A percentile compares a stretch with the other conserved stretches of the same genome.
phyloP scores from a whole-genome alignment of 2,329 filamentous ascomycete genomes.

The Lecanicillium sp. region DNA sequence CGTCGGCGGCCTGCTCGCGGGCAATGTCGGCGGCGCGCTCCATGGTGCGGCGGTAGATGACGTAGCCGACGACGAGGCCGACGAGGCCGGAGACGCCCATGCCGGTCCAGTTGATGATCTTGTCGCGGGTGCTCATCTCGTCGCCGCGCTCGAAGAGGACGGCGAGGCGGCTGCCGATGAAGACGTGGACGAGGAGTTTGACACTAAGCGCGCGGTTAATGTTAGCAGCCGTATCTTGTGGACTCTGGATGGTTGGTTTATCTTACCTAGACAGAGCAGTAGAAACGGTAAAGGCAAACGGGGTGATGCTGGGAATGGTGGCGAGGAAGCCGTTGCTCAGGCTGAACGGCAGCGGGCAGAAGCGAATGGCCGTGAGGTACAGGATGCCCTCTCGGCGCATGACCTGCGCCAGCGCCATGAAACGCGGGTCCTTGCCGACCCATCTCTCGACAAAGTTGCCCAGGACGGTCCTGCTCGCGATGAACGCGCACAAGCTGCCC shows the following conservation, averaged over 20 bases:
- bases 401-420: slow-evolving; percentile 81
- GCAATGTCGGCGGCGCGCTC: slow-evolving; percentile 54
- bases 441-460: slow-evolving; percentile 72
- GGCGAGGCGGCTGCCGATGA: slow-evolving; percentile 80
- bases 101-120: slow-evolving; percentile 75
- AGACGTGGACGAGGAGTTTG: slow-evolving; percentile 86
- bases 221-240: slow-evolving; percentile 11
- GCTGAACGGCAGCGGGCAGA: slow-evolving; percentile 89
- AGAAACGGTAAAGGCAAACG: slow-evolving; percentile 69
- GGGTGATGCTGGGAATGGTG: slow-evolving; percentile 83
- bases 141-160: slow-evolving; percentile 76
- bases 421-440: slow-evolving; percentile 77
- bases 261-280: slow-evolving; percentile 65
- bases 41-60: slow-evolving; percentile 75
- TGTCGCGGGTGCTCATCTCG: slow-evolving; percentile 73
- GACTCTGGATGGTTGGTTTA: not conserved
- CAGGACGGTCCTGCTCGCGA: slow-evolving; percentile 73
- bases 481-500: slow-evolving; percentile 73
- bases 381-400: slow-evolving; percentile 85
- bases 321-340: slow-evolving; percentile 91
- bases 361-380: slow-evolving; percentile 82
- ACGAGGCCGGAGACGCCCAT: slow-evolving; percentile 67
- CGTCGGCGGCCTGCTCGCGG: slow-evolving; percentile 32
- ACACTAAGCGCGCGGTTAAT: slow-evolving; percentile 43
- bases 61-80: slow-evolving; percentile 69